Base-by-base conservation (phyloP, 129 eudicot genomes). In the Tagetes erecta region DNA sequence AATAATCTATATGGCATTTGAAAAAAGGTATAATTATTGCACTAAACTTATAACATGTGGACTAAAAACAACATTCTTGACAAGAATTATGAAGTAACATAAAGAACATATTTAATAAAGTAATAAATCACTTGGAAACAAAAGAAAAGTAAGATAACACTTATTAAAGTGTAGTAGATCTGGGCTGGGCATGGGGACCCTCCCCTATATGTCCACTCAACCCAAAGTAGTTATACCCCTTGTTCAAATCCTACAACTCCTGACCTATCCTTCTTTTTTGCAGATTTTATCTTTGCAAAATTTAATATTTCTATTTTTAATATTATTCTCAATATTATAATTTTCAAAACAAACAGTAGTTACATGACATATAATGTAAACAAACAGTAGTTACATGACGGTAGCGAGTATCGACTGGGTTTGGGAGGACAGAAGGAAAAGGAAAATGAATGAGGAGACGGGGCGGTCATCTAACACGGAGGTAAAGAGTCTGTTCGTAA, bases 221-320 rank as follows among this genome's bases (percentile, higher is more conserved):
- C 74, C 83, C 68, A 79, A 79, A 66, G 74, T 79, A 71, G 82
- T 78, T 78, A 78, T 70, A 62, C 82, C 82, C 76, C 66, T 70
- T 71, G 78, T 79, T 67, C 27, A 78, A 60, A 78, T 70, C 38
- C 76, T 57, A 46, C 68, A 68, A 47, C 71, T 42, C 67, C 72
- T 71, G 59, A 78, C 72, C 82, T 39, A 67, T 58, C 68, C 73
- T 31, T 71, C 72, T 78, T 38, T 71, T 71, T 78, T 70, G 71
- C 71, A 78, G 76, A 70, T 49, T 62, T 49, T 10, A 14, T 57
- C 27, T 76, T 78, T 30, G 71, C 45, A 35, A 62, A 62, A 11
- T 4, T 62, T 6, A 8, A 0, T 0, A 0, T 3, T 34, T 10
- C n/a, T 35, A 10, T 14, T 35, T 35, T 3, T 0, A 12, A 11